Base-by-base conservation (phyloP, 768 basidiomycete species). In the Tylopilus sp. region DNA sequence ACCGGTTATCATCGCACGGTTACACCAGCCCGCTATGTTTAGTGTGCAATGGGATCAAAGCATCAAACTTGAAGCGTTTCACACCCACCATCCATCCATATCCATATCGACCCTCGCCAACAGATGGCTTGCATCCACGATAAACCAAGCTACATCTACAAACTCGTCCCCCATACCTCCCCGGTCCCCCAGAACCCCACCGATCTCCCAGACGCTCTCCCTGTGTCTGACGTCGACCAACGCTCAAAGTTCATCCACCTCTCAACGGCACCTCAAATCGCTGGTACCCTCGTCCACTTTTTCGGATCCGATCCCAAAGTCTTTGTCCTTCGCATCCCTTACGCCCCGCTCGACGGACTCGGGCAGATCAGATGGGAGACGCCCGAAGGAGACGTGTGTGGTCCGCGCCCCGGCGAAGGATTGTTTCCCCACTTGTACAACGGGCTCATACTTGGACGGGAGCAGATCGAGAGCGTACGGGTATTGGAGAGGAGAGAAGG, bases 391-490 rank as follows among this genome's bases (percentile, higher is more conserved):
- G 61, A 68, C 2, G 70, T 73, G 52, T 69, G 68, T 12, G 79
- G 80, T 10, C 69, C 73, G 17, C 60, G 75, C 4, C 74, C 76
- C 4, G 74, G 67, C 22, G 74, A 80, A 51, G 74, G 76, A 4
- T 47, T 78, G 48, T 84, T 81, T 52, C 81, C 82, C 1, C 83
- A 84, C 57, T 48, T 84, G 25, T 81, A 82, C 51, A 82, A 80
- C 45, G 63, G 68, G 7, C 52, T 75, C 14, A 67, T 58, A 43
- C 55, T 84, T 21, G 81, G 80, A 14, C 71, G 61, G 17, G 65
- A 62, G 0, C 77, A 82, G 58, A 65, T 83, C 3, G 76, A 81
- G 42, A 72, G 72, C 34, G 69, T 79, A 36, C 52, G 50, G 25
- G 55, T 56, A 28, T 60, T 69, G 56, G 58, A 68, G 48, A 68